These are phyloP conservation scores for Fraxinus nigra DNA, from an alignment of 305 asterid genomes.

Conservation along the genomic window DNA sequence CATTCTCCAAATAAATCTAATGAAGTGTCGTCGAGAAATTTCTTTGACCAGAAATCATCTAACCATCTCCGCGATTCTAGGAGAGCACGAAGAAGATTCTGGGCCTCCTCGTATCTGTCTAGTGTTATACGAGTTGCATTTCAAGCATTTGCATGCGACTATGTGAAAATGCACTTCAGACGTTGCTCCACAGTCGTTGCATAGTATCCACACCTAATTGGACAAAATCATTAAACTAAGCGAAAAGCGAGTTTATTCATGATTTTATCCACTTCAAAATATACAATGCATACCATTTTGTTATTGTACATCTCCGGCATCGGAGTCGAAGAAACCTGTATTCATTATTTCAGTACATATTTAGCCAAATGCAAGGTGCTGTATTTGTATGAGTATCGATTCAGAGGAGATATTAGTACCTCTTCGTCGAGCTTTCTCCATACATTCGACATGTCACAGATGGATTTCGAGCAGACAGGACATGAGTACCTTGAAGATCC, in stretches of 20 bases:
- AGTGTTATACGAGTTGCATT: constrained; percentile 60
- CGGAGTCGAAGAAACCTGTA: constrained; percentile 50
- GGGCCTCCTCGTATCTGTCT: constrained; percentile 46
- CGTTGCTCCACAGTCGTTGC: constrained; percentile 57
- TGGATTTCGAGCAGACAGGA: constrained; percentile 58
- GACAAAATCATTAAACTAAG: neutral
- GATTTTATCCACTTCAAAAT: neutral
- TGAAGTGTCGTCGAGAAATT: neutral
- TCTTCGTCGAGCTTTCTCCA: constrained; percentile 59
- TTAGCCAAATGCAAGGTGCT: neutral
- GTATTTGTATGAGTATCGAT: neutral
- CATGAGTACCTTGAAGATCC: constrained; percentile 46
- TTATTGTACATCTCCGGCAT: constrained; percentile 50
- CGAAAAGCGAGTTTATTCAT: neutral
- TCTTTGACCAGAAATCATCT: constrained; percentile 10
- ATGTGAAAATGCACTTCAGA: constrained; percentile 53
- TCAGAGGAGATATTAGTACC: constrained; percentile 24
- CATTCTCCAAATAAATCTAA: neutral
- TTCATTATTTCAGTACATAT: neutral
- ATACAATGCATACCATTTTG: constrained; percentile 38
- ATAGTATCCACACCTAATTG: constrained; percentile 58
- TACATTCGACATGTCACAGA: constrained; percentile 49
- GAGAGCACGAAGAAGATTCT: constrained; percentile 34
- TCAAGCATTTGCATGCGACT: constrained; percentile 47
- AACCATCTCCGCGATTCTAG: constrained; percentile 30